Evolutionary conservation across 208 protist species (phyloP).

Genomic region (Herpetomonas muscarum): DNA sequence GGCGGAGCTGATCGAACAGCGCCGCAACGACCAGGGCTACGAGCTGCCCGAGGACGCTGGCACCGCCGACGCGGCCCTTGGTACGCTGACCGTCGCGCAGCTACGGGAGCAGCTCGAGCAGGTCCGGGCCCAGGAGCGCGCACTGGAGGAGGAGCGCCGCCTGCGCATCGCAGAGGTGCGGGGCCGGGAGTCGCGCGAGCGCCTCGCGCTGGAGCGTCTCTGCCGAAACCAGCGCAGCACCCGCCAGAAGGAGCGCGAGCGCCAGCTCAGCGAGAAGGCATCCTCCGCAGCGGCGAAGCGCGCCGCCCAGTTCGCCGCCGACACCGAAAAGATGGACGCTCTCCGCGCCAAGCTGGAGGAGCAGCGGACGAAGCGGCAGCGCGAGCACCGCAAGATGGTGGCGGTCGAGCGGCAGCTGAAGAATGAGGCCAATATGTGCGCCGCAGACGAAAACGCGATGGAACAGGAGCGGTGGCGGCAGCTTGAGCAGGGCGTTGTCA

Average conservation of each 20-base stretch:
- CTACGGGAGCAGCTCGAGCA: conserved; percentile 19
- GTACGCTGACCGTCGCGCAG: conserved; percentile 22
- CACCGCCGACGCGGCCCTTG: conserved; percentile 18
- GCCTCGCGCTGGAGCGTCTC: background rate
- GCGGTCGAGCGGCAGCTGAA: conserved; percentile 37
- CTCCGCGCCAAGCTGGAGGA: conserved; percentile 17
- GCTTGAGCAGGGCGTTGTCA: conserved; percentile 58
- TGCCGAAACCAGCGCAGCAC: background rate
- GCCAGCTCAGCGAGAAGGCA: background rate
- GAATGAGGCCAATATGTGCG: conserved; percentile 60
- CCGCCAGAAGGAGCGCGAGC: conserved; percentile 18
- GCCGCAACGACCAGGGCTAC: no score
- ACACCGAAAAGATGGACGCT: conserved; percentile 11
- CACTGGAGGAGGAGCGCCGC: conserved; percentile 24
- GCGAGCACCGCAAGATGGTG: conserved; percentile 15
- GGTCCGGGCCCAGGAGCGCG: conserved; percentile 13
- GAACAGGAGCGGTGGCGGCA: conserved; percentile 71
- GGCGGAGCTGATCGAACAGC: conserved; percentile 17
- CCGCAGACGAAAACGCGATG: conserved; percentile 47
- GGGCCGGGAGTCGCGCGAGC: conserved; percentile 2
- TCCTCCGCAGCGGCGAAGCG: background rate
- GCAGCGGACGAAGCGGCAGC: conserved; percentile 16
- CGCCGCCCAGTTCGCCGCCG: background rate
- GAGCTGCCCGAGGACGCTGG: no score
- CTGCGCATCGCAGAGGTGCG: conserved; percentile 14